Evolutionary conservation across 2,329 filamentous ascomycete genomes (phyloP), one percentile per base, ranked within the genome.

Genomic region (Pseudogymnoascus sp.): DNA sequence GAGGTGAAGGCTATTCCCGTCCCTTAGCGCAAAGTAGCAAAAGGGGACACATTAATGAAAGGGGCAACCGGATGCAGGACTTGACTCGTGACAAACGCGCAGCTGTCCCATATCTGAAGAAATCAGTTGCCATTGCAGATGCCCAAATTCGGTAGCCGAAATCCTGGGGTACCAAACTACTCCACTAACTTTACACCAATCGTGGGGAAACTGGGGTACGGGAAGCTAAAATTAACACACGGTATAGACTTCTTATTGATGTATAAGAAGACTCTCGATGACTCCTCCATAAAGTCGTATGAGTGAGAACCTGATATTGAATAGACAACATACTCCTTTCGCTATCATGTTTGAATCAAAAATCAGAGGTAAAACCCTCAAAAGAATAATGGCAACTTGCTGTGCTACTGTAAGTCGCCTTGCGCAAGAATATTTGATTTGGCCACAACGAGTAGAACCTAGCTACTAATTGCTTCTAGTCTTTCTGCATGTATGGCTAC

Each of bases 401-500:
- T 41, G 39, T 41, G 39, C 39, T 41, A 41, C 39, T 16, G 39
- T 41, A 41, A 41, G 39, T 41, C n/a, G 7, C 39, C 39, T 41
- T n/a, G n/a, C n/a, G 39, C n/a, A 41, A 41, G n/a, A 2, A 41
- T 41, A 6, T 41, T 41, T 8, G 7, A 41, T 10, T 41, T 19
- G n/a, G 2, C n/a, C n/a, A 41, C 7, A 19, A 19, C 7, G 4
- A 4, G 39, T 2, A 41, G 6, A 41, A 41, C 4, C 39, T 41
- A 19, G n/a, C 5, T 1, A 8, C n/a, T 16, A 41, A 16, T 41
- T 16, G n/a, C n/a, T 41, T 41, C 3, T 41, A 67, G 66, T 66
- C 62, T 11, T 73, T 71, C 65, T 66, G 70, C 65, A 67, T 72
- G n/a, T 70, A 71, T 51, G 71, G 71, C 60, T 72, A 69, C 63